Percentiles rank a stretch among this genome's conserved stretches.
phyloP scores from a whole-genome alignment of 2,329 filamentous ascomycete species.

The Aureobasidium leucospermi region DNA sequence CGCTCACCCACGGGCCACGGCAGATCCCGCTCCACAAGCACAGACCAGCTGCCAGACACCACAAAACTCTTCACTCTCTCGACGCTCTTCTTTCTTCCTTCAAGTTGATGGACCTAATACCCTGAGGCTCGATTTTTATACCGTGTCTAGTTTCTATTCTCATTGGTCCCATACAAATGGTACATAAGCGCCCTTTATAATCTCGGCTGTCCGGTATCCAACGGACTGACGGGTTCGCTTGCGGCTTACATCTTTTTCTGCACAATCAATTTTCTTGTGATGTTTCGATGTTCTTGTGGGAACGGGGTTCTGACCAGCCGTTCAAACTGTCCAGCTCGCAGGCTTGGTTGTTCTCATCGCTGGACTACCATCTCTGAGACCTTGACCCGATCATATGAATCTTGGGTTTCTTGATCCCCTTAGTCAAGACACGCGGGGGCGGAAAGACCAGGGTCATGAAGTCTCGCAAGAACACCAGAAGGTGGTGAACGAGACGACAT shows the following conservation, averaged over 20 bases:
- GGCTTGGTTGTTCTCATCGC: too few relatives aligned
- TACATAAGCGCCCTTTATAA: slow-evolving; percentile 12
- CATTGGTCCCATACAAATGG: slow-evolving; percentile 8
- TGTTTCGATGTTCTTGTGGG: too few relatives aligned
- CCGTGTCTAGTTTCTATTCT: slow-evolving; percentile 3
- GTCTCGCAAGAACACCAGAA: too few relatives aligned
- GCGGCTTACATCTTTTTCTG: slow-evolving; percentile 8
- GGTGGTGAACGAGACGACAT: too few relatives aligned
- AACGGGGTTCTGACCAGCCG: too few relatives aligned
- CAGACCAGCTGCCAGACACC: neutral
- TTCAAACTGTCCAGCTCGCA: too few relatives aligned
- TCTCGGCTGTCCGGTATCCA: neutral
- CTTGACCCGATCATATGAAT: too few relatives aligned
- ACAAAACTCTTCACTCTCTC: neutral
- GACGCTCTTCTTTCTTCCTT: neutral
- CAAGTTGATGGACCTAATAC: slow-evolving; percentile 6
- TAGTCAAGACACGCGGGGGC: too few relatives aligned
- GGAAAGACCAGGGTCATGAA: too few relatives aligned
- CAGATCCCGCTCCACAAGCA: neutral
- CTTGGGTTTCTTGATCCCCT: too few relatives aligned
- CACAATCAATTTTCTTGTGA: too few relatives aligned
- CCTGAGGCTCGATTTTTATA: neutral
- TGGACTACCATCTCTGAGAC: too few relatives aligned
- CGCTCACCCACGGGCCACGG: neutral
- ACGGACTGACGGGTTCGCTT: slow-evolving; percentile 13